A percentile compares a stretch with the other conserved stretches of the same genome.
phyloP scores from a whole-genome alignment of 2,329 filamentous ascomycete genomes.

The Fusarium sp. region DNA sequence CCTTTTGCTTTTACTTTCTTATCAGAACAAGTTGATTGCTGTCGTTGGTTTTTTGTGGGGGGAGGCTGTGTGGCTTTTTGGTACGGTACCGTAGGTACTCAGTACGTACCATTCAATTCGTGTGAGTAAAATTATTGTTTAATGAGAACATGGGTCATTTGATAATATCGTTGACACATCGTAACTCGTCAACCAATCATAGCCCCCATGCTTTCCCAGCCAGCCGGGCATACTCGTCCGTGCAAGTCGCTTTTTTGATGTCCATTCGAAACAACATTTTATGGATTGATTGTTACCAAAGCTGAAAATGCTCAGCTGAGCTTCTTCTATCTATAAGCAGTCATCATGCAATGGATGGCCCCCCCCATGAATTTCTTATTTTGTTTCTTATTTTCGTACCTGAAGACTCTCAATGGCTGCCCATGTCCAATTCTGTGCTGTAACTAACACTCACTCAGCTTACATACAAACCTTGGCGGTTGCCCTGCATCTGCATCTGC shows the following conservation, averaged over 20 bases:
- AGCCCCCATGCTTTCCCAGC: neutral
- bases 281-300: conserved; percentile 4
- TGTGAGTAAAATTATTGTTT: conserved; percentile 42
- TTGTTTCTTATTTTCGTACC: neutral
- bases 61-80: conserved; percentile 18
- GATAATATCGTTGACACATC: conserved; percentile 39
- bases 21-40: conserved; percentile 20
- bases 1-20: conserved; percentile 16
- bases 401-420: neutral
- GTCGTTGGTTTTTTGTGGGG: conserved; percentile 32
- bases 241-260: neutral
- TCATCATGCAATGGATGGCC: neutral
- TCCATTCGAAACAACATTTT: neutral
- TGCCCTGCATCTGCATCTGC: conserved; percentile 21
- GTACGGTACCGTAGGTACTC: neutral
- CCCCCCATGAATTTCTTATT: neutral
- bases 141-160: conserved; percentile 36
- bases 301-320: neutral
- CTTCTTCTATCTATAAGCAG: neutral
- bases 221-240: neutral
- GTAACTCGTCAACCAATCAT: conserved; percentile 15
- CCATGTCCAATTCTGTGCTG: neutral
- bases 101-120: conserved; percentile 29
- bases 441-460: conserved; percentile 4
- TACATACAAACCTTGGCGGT: conserved; percentile 20